Evolutionary conservation across 768 basidiomycete species (phyloP), one percentile per base, ranked within the genome.

Genomic region (Pleurotus eryngii): DNA sequence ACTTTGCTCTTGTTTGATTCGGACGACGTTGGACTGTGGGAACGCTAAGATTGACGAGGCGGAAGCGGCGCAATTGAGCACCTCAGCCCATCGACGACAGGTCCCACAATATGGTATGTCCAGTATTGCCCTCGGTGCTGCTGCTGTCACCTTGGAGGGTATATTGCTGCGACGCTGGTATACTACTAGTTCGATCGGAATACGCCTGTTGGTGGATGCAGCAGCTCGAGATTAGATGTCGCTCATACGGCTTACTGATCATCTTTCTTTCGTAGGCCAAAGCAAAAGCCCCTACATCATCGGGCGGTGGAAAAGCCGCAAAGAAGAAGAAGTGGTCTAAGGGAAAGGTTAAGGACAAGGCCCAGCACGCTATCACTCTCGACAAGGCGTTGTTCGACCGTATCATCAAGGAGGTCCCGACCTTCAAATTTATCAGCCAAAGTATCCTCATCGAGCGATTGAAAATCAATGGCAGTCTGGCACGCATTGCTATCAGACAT

Each of bases 241-340:
- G 65, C 61, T 60, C 24, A 8, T 57, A 49, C 37, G 37, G 49
- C 43, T 48, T 60, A 49, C 66, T 74, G 60, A 69, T 62, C 24
- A 5, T 26, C 22, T 46, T 24, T 20, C 43, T 63, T 58, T 61
- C 55, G 14, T 67, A 83, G 82, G 80, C 82, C 75, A 83, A 87
- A 82, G 87, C 90, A 70, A 91, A 90, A 83, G 86, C 87, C 79
- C 86, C 87, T 78, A 79, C 86, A 69, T 76, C 91, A 63, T 77
- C 86, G 49, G 76, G 83, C 63, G 87, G 89, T 64, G 89, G 90
- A 71, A 94, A 94, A 74, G 77, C 89, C 69, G 92, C 91, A 61
- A 98, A 98, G 85, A 98, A 98, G 86, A 98, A 98, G 92, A 98
- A 98, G 85, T 98, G 95, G 95, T 97, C 93, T 67, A 98, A 98